These are phyloP conservation scores for Rhizophagus sp. DNA, from an alignment of 192 early-diverging fungal species.

Conservation along the genomic window DNA sequence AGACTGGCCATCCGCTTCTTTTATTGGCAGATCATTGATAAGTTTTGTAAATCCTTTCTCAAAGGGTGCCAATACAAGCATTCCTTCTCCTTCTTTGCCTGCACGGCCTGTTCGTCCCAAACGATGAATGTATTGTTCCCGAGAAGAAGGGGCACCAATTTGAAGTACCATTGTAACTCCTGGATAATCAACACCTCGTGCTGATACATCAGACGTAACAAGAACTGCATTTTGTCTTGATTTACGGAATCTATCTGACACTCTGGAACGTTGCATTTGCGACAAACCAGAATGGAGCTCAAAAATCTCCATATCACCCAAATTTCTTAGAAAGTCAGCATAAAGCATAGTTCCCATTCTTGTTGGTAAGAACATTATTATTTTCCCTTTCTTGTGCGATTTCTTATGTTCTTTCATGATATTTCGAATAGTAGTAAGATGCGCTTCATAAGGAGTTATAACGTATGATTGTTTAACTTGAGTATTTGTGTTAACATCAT, in stretches of 20 bases:
- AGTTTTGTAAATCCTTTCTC: constrained; percentile 75
- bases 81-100: constrained; percentile 84
- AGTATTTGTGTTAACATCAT: constrained; percentile 82
- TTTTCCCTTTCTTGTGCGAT: constrained; percentile 66
- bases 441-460: constrained; percentile 60
- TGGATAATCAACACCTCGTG: constrained; percentile 97
- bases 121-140: constrained; percentile 94
- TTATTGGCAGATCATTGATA: constrained; percentile 60
- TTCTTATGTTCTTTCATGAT: constrained; percentile 64
- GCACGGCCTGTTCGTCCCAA: constrained; percentile 97
- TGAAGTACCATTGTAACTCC: constrained; percentile 90
- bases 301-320: constrained; percentile 51
- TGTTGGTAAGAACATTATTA: constrained; percentile 90
- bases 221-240: constrained; percentile 59
- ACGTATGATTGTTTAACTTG: constrained; percentile 80
- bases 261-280: constrained; percentile 69
- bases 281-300: constrained; percentile 79
- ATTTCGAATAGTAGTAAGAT: constrained; percentile 62
- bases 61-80: constrained; percentile 76
- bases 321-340: constrained; percentile 58
- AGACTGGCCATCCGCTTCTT: constrained; percentile 44
- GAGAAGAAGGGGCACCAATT: constrained; percentile 77
- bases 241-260: constrained; percentile 76
- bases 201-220: constrained; percentile 94
- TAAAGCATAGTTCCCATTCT: constrained; percentile 69